Base-by-base conservation (phyloP, 495 filamentous ascomycete genomes). In the Xeromyces bisporus region DNA sequence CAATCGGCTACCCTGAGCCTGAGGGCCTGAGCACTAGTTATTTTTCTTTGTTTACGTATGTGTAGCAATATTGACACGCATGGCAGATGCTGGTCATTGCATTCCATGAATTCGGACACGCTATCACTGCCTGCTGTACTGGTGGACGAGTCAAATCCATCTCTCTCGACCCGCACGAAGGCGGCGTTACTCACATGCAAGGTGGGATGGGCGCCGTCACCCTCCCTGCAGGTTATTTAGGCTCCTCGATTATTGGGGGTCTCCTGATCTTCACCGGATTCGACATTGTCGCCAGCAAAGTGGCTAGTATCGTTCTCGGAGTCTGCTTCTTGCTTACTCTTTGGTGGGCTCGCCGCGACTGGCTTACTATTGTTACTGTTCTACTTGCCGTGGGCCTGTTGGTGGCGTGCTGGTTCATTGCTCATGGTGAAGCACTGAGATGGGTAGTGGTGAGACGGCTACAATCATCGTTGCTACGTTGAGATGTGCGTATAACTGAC, bases 81-180 rank as follows among this genome's bases (percentile, higher is more conserved):
- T 21, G n/a, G n/a, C n/a, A 75, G 74, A 85, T 85, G 79, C 67
- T 85, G 20, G 77, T 83, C 7, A 85, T 85, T 31, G 78, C 79
- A 18, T 85, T 83, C 54, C 78, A 85, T 59, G 79, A 85, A 48
- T 85, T 83, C 50, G 68, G 73, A 18, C 79, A 85, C 56, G 79
- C 79, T 26, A 72, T 77, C 39, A 72, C 73, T 3, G 73, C 77
- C 24, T 65, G 70, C 39, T 70, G 74, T 28, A 85, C 79, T 0
- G 78, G 79, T 26, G 79, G 78, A 4, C 57, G 56, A 27, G 78
- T 85, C 17, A 68, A 80, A 34, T 75, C 70, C n/a, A 86, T 77
- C 32, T 72, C 68, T 0, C 56, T 73, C 11, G 75, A 80, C 48
- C 75, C 73, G 2, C 60, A 69, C 33, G 73, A 80, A 48, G 75